Evolutionary conservation across 257 asterid species (phyloP), one percentile per base, ranked within the genome.

Genomic region (Ophiorrhiza pumila): DNA sequence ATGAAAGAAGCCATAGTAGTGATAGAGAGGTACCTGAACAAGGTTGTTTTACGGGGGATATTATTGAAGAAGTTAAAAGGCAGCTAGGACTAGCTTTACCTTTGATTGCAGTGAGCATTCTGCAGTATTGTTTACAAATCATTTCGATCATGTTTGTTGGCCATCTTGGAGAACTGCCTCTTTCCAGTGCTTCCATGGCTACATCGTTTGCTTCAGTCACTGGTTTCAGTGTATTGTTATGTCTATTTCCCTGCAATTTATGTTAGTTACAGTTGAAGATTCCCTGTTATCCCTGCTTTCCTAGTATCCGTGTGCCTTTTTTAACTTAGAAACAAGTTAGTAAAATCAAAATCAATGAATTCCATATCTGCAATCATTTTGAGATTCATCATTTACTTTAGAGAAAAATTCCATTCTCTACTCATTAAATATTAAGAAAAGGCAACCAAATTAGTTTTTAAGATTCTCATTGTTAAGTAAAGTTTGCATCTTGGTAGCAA

Each of bases 101-200:
- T 72, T 85, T 90, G 23, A 82, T 90, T 67, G 89, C 84, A 70
- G 91, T 87, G 42, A 89, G 82, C 79, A 39, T 85, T 35, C 64
- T 89, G 57, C 90, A 83, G 47, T 84, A 87, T 49, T 84, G 85
- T 62, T 71, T 89, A 23, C 93, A 89, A 68, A 71, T 84, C 42
- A 85, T 89, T 47, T 84, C 93, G 2, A 27, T 87, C 9, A 89
- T 89, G 96, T 89, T 89, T 69, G 93, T 89, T 12, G 96, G 96
- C 4, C 96, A 84, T 69, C 81, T 87, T 5, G 91, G 91, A 0
- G 85, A 89, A 53, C 73, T 89, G 63, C 65, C 85, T 0, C 88
- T 89, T 71, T 84, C 96, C 29, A 74, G 91, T 71, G 91, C 93
- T 73, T 87, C 96, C 27, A 78, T 89, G 82, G 93, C 91, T 46